A percentile compares a stretch with the other conserved stretches of the same genome.
These are phyloP conservation scores for Trametes cingulata DNA, from an alignment of 768 basidiomycete species.

Conservation along the genomic window DNA sequence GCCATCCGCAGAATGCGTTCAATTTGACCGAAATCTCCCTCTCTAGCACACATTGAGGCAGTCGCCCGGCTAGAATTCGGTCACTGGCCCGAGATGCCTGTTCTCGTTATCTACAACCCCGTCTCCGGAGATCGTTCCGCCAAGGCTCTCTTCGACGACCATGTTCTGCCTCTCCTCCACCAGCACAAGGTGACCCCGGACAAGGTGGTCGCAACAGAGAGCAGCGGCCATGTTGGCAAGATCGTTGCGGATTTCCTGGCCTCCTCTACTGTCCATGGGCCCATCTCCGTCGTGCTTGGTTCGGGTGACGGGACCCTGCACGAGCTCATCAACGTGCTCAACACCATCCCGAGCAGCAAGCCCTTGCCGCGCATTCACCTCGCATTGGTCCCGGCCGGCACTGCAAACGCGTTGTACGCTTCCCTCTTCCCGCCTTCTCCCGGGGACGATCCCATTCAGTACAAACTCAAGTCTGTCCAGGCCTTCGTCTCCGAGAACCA, in stretches of 20 bases:
- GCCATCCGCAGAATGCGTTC: too few species aligned
- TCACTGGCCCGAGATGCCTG: conserved; percentile 37
- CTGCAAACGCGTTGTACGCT: conserved; percentile 90
- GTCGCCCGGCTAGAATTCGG: too few species aligned
- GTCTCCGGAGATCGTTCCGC: conserved; percentile 64
- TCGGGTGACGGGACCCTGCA: conserved; percentile 95
- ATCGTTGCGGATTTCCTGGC: conserved; percentile 45
- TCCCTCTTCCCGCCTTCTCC: conserved; percentile 64
- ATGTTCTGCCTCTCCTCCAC: conserved; percentile 65
- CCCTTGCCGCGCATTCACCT: conserved; percentile 37
- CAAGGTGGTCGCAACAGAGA: conserved; percentile 48
- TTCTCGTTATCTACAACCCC: conserved; percentile 77
- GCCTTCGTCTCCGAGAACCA: conserved; percentile 42
- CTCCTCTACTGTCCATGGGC: conserved; percentile 24
- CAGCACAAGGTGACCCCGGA: conserved; percentile 41
- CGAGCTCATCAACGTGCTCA: conserved; percentile 74
- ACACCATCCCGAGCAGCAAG: conserved; percentile 8
- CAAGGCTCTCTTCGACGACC: conserved; percentile 51
- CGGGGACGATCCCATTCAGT: conserved; percentile 32
- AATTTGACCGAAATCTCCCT: too few species aligned
- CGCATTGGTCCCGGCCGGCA: conserved; percentile 72
- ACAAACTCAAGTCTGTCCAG: conserved; percentile 57
- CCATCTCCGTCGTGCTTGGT: conserved; percentile 55
- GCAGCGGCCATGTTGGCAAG: conserved; percentile 55
- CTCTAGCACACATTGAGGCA: too few species aligned